A percentile compares a stretch with the other conserved stretches of the same genome.
phyloP scores from a whole-genome alignment of 805 yeast species.

The Barnettozyma botsteinii region DNA sequence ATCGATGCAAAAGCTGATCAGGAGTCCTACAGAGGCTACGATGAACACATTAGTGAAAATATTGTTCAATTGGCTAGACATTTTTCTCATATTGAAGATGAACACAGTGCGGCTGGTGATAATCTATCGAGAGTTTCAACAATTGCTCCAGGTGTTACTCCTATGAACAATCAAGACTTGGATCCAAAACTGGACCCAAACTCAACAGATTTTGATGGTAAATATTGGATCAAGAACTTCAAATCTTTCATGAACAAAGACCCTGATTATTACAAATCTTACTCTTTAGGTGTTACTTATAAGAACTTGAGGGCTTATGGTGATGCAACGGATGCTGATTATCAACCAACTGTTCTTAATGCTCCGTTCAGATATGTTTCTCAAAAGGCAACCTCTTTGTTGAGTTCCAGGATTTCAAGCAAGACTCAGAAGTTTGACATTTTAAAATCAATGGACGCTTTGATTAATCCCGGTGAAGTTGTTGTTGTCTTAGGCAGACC shows the following conservation, averaged over 20 bases:
- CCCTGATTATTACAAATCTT: conserved; percentile 51
- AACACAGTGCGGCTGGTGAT: no score
- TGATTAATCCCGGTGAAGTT: conserved; percentile 55
- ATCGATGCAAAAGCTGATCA: no score
- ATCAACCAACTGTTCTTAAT: conserved; percentile 54
- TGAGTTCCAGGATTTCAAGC: conserved; percentile 12
- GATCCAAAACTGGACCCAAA: conserved; percentile 51
- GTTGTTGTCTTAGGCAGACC: conserved; percentile 74
- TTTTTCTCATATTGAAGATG: conserved; percentile 1
- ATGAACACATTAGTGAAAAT: no score
- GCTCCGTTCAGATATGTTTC: conserved; percentile 21
- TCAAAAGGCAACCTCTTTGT: conserved; percentile 8
- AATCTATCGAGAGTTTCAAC: conserved; percentile 4
- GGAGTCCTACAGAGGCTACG: no score
- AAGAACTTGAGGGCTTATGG: conserved; percentile 55
- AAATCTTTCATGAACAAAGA: conserved; percentile 42
- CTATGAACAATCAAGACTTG: conserved; percentile 23
- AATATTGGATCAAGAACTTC: conserved; percentile 54
- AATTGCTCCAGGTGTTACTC: conserved; percentile 31
- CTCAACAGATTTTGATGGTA: conserved; percentile 44
- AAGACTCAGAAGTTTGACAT: conserved; percentile 33
- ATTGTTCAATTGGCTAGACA: no score
- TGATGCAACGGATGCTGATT: conserved; percentile 49
- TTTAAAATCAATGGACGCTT: conserved; percentile 62
- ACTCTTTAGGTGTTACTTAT: conserved; percentile 50